Conservation (phyloP, 768 basidiomycete species). For the Imleria badia region DNA sequence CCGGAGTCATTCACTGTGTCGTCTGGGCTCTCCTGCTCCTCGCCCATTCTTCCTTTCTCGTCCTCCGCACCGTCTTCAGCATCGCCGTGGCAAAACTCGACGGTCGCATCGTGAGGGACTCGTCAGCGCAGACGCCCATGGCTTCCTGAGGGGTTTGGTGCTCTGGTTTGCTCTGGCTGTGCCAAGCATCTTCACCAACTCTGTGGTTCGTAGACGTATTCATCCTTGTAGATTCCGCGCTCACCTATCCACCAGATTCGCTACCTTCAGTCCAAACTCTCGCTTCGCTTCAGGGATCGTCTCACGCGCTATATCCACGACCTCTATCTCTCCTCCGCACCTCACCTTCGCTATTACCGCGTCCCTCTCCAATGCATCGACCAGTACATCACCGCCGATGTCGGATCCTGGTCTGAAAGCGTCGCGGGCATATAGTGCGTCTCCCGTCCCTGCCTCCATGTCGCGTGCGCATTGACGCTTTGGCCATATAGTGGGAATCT, state of each 20-base stretch:
- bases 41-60: slow-evolving; percentile 81
- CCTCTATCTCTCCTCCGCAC: slow-evolving; percentile 79
- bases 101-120: slow-evolving; percentile 87
- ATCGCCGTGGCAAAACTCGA: slow-evolving; percentile 87
- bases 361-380: slow-evolving; percentile 73
- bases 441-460: background rate
- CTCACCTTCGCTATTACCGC: slow-evolving; percentile 69
- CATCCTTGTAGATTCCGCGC: background rate
- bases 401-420: slow-evolving; percentile 85
- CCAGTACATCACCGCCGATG: slow-evolving; percentile 92
- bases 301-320: slow-evolving; percentile 91
- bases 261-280: slow-evolving; percentile 83
- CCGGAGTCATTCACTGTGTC: too few species aligned
- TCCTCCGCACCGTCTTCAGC: slow-evolving; percentile 83
- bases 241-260: slow-evolving; percentile 58
- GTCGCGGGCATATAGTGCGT: slow-evolving; percentile 86
- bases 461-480: background rate
- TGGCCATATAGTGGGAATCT: slow-evolving; percentile 70
- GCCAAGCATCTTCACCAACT: slow-evolving; percentile 94
- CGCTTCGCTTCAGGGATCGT: slow-evolving; percentile 79
- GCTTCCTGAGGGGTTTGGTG: slow-evolving; percentile 77
- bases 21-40: slow-evolving; percentile 65
- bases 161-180: slow-evolving; percentile 91
- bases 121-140: slow-evolving; percentile 81
- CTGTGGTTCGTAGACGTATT: slow-evolving; percentile 58